phyloP scores from a whole-genome alignment of 306 rosid genomes.

The Gastrolobium bilobum region DNA sequence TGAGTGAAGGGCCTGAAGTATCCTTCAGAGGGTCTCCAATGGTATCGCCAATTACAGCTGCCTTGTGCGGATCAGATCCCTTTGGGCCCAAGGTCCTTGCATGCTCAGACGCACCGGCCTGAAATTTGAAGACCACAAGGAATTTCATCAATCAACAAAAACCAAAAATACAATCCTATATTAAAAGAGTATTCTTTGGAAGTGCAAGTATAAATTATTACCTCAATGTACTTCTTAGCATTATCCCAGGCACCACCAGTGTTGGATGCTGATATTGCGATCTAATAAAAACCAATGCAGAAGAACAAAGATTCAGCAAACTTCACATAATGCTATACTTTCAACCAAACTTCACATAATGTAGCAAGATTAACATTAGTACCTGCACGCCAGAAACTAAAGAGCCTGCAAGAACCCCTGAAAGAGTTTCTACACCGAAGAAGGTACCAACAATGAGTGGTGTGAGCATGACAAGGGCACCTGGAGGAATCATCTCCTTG shows the following conservation, averaged over 20 bases:
- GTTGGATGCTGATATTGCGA: constrained; percentile 82
- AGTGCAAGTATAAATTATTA: neutral
- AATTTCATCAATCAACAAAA: constrained; percentile 23
- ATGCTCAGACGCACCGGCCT: constrained; percentile 80
- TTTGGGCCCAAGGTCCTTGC: constrained; percentile 77
- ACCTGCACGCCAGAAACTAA: constrained; percentile 90
- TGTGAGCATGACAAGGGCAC: constrained; percentile 88
- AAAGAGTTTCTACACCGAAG: constrained; percentile 80
- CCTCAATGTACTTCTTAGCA: constrained; percentile 88
- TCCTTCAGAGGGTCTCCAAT: constrained; percentile 83
- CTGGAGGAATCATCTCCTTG: constrained; percentile 92
- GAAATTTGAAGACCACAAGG: constrained; percentile 13
- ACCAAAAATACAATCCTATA: neutral
- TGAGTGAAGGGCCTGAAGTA: constrained; percentile 82
- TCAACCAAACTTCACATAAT: neutral
- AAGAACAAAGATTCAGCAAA: constrained; percentile 40
- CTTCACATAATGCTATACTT: neutral
- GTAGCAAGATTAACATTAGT: constrained; percentile 19
- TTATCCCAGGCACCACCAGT: constrained; percentile 88
- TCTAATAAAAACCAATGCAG: constrained; percentile 42
- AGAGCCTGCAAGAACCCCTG: constrained; percentile 84
- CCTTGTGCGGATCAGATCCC: constrained; percentile 80
- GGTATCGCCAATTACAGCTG: constrained; percentile 83
- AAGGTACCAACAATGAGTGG: constrained; percentile 82
- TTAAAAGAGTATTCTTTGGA: neutral